Percentiles rank a stretch among this genome's conserved stretches.
Conservation (phyloP, 345 rosid genomes). For the Eucalyptus marginata region DNA sequence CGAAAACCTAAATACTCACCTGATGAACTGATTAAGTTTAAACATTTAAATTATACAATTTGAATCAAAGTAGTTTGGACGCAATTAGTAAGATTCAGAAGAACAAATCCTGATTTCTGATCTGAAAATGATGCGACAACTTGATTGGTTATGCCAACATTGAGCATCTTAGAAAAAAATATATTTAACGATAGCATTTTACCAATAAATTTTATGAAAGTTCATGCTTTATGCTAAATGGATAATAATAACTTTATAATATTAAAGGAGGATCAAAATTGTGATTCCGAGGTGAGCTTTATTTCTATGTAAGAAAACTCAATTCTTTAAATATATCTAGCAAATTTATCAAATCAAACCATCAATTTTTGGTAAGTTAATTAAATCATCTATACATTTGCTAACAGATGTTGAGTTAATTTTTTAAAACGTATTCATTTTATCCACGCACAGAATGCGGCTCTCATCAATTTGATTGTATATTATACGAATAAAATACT, state of each 20-base stretch:
- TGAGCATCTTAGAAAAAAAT: too few species aligned
- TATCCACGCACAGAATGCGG: too few species aligned
- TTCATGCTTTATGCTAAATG: neutral
- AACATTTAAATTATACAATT: too few species aligned
- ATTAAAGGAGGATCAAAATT: neutral
- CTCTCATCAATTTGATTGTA: neutral
- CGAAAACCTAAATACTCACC: neutral
- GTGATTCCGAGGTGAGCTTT: neutral
- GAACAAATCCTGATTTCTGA: rapidly evolving
- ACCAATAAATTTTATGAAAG: neutral
- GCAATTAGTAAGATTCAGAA: rapidly evolving
- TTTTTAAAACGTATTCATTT: neutral
- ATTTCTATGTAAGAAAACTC: neutral
- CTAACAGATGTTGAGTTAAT: too few species aligned
- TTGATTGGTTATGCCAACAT: neutral
- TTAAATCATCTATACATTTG: neutral
- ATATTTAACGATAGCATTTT: neutral
- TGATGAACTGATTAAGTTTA: rapidly evolving
- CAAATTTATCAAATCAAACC: neutral
- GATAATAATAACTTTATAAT: too few species aligned
- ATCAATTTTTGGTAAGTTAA: neutral
- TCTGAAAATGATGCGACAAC: too few species aligned
- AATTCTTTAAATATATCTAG: rapidly evolving
- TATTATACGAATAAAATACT: neutral
- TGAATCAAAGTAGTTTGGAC: too few species aligned